Evolutionary conservation across 331 rosid species (phyloP), one percentile per base, ranked within the genome.

Genomic region (Quercus phellos): DNA sequence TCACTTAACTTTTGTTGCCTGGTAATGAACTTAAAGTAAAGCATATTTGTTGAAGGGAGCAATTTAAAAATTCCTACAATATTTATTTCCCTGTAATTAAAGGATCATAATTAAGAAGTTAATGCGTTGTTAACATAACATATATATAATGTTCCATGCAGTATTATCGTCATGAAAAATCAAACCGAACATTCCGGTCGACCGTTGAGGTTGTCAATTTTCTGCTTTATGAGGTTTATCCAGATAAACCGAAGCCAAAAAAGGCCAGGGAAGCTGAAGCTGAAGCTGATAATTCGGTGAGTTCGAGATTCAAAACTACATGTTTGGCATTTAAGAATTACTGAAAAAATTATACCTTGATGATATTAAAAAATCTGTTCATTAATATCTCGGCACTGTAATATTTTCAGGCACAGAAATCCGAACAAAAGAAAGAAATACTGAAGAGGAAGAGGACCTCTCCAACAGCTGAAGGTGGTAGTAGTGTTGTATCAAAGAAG

Each of bases 171-270:
- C 79, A 80, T 34, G 26, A 46, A 18, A 35, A 8, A 32, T 68
- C 79, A 46, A 4, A 11, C 10, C 5, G 12, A 4, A 2, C 1
- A 3, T 59, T 80, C 5, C 12, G 83, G 5, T 79, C 83, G 1
- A 70, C 21, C 3, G 18, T 21, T 58, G 84, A 80, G 51, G 76
- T 80, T 19, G 51, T 74, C 17, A 75, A 70, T 35, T 80, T 75
- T 63, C n/a, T 80, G 26, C 51, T 80, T 0, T 80, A 75, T 30
- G 84, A 80, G 74, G 68, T 35, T 27, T 21, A 51, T 34, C 80
- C 80, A 4, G 32, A 68, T 1, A 79, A 55, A 26, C 72, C 1
- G 5, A 2, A 34, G 10, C 10, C 0, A 67, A 53, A 64, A 3
- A 63, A 29, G 5, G 53, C 16, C 16, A 16, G 69, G 18, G 17